Evolutionary conservation across 2,329 filamentous ascomycete genomes (phyloP).

Genomic region (Cercospora sp.): DNA sequence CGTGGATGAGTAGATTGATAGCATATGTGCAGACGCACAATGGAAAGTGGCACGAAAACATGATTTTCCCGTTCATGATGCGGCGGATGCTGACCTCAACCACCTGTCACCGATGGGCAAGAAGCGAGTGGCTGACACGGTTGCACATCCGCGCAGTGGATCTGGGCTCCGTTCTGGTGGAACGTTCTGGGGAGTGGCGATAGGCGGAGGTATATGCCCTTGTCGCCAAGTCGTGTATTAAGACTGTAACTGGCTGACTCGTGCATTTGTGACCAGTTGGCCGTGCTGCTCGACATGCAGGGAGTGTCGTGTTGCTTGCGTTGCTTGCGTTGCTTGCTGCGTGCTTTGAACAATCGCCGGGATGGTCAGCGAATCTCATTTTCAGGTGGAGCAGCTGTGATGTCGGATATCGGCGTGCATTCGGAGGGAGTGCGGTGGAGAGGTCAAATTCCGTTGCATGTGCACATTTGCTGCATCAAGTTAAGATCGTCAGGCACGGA

Average conservation of each 20-base stretch:
- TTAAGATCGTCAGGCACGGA: conserved; percentile 11
- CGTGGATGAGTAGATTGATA: neutral
- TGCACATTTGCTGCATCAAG: neutral
- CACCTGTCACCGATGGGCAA: neutral
- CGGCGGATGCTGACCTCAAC: neutral
- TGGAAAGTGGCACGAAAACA: conserved; percentile 1
- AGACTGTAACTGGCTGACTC: conserved; percentile 11
- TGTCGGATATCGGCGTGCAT: neutral
- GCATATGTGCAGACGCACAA: neutral
- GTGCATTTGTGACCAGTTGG: neutral
- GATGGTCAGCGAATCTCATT: neutral
- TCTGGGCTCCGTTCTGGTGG: conserved; percentile 5
- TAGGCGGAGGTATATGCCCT: conserved; percentile 9
- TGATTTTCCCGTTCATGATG: conserved; percentile 6
- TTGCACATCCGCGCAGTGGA: conserved; percentile 17
- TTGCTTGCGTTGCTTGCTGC: neutral
- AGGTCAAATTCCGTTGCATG: neutral
- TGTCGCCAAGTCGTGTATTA: conserved; percentile 5
- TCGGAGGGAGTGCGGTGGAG: neutral
- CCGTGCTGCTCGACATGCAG: neutral
- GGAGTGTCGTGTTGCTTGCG: neutral
- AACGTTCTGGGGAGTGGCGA: conserved; percentile 7
- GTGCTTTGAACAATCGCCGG: neutral
- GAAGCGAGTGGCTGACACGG: conserved; percentile 12
- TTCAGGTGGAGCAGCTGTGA: neutral